Base-by-base conservation (phyloP, 495 filamentous ascomycete species). In the Neurospora pannonica region DNA sequence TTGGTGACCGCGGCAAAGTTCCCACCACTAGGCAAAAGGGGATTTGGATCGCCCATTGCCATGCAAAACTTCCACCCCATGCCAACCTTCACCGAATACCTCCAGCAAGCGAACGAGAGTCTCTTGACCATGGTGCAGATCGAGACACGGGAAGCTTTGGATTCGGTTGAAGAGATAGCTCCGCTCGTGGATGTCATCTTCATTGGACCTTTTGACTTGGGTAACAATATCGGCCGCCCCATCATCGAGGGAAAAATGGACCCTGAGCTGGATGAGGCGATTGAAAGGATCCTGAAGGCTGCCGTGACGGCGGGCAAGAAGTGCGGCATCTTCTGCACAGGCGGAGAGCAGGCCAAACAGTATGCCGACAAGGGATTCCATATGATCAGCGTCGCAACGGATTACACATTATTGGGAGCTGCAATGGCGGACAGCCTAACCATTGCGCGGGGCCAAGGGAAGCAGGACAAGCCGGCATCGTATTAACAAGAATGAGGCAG, bases 71-170 rank as follows among this genome's bases (percentile, higher is more conserved):
- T 94, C 77, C 78, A 81, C 62, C 85, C 89, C 1, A 81, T 81
- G 2, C 83, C 87, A 19, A 86, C 86, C 5, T 76, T 85, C 73
- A 86, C 86, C 3, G 89, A 92, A 48, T 97, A 97, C 76, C 85
- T 94, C 34, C 87, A 91, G 75, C 88, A 94, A 73, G 92, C 93
- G 36, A 95, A 95, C 81, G 87, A 88, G 11, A 85, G 86, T 43
- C 82, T 95, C 15, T 79, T 94, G 39, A 92, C 91, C 28, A 90
- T 93, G 77, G 88, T 94, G 38, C 93, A 96, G 84, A 94, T 96
- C 72, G 93, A 97, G 82, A 96, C 93, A 1, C 85, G 85, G 75
- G 90, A 90, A 76, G 92, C 92, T 0, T 82, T 96, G 54, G 88
- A 92, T 4, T 84, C 88, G 73, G 88, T 93, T 31, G 88, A 92